These are phyloP conservation scores for Malassezia pachydermatis DNA, from an alignment of 1,284 basidiomycete genomes.

Conservation along the genomic window DNA sequence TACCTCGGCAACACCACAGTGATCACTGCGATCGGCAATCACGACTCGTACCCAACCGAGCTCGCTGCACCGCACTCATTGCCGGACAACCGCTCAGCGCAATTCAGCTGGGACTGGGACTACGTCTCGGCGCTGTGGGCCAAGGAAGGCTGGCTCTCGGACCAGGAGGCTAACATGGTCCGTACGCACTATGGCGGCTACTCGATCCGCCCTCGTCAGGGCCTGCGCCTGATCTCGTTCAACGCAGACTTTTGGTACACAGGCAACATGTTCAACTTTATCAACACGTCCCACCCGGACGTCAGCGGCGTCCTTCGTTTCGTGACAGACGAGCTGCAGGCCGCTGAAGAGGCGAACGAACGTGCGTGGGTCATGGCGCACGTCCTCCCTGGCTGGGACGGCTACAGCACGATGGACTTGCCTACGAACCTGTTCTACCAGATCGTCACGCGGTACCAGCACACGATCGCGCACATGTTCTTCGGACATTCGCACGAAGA, in stretches of 20 bases:
- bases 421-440: slow-evolving; percentile 36
- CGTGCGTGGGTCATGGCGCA: slow-evolving; percentile 67
- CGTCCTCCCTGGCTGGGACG: slow-evolving; percentile 62
- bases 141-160: slow-evolving; percentile 59
- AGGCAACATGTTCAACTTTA: slow-evolving; percentile 61
- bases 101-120: slow-evolving; percentile 42
- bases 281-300: slow-evolving; percentile 63
- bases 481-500: slow-evolving; percentile 74
- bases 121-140: slow-evolving; percentile 21
- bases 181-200: slow-evolving; percentile 65
- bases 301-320: slow-evolving; percentile 65
- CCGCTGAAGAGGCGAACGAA: slow-evolving; percentile 29
- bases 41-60: slow-evolving; percentile 37
- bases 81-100: slow-evolving; percentile 29
- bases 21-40: slow-evolving; percentile 41
- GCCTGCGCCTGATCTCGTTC: slow-evolving; percentile 62
- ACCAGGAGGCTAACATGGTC: slow-evolving; percentile 56
- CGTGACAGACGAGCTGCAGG: slow-evolving; percentile 65
- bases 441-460: slow-evolving; percentile 64
- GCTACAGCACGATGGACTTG: slow-evolving; percentile 56
- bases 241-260: slow-evolving; percentile 57
- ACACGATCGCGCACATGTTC: slow-evolving; percentile 70
- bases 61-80: slow-evolving; percentile 25
- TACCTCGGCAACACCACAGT: slow-evolving; percentile 35
- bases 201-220: slow-evolving; percentile 60